Conservation (phyloP, 78 protist species). For the Isochrysis galbana region DNA sequence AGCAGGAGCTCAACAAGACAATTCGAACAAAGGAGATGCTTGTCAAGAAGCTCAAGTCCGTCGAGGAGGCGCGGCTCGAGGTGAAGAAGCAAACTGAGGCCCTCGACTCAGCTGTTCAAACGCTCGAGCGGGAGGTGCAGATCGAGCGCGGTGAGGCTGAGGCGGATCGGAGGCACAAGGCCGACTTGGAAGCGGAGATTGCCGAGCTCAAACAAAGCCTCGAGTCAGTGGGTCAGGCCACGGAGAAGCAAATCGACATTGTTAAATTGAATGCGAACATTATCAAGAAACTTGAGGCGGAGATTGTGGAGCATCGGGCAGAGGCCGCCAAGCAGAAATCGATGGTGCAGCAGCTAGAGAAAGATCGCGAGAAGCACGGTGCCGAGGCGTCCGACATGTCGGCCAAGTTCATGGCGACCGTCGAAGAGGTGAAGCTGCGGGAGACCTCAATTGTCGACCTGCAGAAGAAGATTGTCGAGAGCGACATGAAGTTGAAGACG, state of each 20-base stretch:
- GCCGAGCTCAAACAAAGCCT: background rate
- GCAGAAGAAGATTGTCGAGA: conserved; percentile 75
- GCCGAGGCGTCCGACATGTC: conserved; percentile 51
- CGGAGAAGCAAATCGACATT: conserved; percentile 26
- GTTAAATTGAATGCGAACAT: background rate
- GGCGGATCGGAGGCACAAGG: conserved; percentile 30
- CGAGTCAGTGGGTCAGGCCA: background rate
- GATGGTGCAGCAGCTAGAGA: conserved; percentile 66
- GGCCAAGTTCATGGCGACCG: conserved; percentile 56
- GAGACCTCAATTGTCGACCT: conserved; percentile 58
- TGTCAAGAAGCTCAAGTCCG: conserved; percentile 31
- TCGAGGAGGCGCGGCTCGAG: background rate
- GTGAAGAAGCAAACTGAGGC: background rate
- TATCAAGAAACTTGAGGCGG: background rate
- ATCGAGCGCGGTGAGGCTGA: conserved; percentile 29
- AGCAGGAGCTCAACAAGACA: background rate
- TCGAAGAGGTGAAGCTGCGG: conserved; percentile 65
- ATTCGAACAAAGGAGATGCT: background rate
- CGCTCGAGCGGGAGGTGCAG: conserved; percentile 59
- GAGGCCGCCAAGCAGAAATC: conserved; percentile 58
- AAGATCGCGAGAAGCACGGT: conserved; percentile 63
- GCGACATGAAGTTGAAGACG: conserved; percentile 70
- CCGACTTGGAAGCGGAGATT: conserved; percentile 50
- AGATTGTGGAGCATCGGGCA: conserved; percentile 55
- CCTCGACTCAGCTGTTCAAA: background rate